phyloP scores from a whole-genome alignment of 2,329 filamentous ascomycete species.

The Arthrobotrys sphaeroides region DNA sequence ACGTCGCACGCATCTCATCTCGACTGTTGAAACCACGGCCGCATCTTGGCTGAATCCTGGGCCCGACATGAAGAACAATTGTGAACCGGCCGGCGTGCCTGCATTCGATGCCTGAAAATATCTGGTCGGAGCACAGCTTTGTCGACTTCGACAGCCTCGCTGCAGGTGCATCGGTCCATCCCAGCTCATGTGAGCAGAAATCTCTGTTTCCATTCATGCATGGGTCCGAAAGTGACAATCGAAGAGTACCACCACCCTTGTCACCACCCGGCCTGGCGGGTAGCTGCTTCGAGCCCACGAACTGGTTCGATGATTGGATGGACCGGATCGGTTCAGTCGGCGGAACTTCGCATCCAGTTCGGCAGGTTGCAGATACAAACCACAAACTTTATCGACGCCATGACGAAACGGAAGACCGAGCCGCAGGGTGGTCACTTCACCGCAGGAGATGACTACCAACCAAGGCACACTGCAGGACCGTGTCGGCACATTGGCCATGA shows the following conservation, averaged over 20 bases:
- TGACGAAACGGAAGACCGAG: background rate
- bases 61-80: background rate
- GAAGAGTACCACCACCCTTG: background rate
- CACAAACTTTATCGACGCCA: background rate
- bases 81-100: background rate
- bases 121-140: background rate
- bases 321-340: background rate
- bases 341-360: background rate
- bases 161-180: background rate
- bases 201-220: background rate
- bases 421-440: background rate
- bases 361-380: background rate
- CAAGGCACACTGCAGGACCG: background rate
- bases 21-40: conserved; percentile 19
- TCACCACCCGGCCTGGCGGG: background rate
- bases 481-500: background rate
- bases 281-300: background rate
- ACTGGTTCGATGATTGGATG: background rate
- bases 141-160: conserved; percentile 8
- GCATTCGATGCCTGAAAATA: background rate
- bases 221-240: background rate
- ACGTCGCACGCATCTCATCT: background rate
- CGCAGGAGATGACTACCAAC: too few relatives aligned
- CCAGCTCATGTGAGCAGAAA: conserved; percentile 13
- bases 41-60: background rate